Evolutionary conservation across 1,284 basidiomycete species (phyloP), one percentile per base, ranked within the genome.

Genomic region (Agroathelia rolfsii): DNA sequence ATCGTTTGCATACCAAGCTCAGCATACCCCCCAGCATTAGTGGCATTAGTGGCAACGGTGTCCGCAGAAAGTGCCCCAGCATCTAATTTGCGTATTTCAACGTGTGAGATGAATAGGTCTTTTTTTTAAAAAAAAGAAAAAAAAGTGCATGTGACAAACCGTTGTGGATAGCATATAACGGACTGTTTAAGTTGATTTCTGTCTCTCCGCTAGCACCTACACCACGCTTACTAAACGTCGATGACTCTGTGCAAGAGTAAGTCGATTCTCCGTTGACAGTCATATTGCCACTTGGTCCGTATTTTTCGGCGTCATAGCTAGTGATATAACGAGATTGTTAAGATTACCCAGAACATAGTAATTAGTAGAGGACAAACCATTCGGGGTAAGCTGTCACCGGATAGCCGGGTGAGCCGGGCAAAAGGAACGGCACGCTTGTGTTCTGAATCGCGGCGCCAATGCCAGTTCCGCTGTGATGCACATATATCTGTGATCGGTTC

Each of bases 341-440:
- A n/a, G n/a, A n/a, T n/a, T n/a, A n/a, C n/a, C n/a, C n/a, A n/a
- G n/a, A n/a, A n/a, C n/a, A n/a, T n/a, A n/a, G n/a, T n/a, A 17
- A 39, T 10, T 29, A 9, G 36, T 22, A 27, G 26, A 23, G 23
- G 44, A 24, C 34, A 15, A 23, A 44, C 45, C 41, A 38, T 39
- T 44, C 43, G 32, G 45, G 37, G 31, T 37, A 28, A 13, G n/a
- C 32, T 15, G 32, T 36, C 6, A 44, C 35, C 7, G 30, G 16
- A 32, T 63, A 62, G 6, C 66, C 73, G 5, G 66, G 70, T 19
- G 56, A 52, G n/a, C 70, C 72, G 6, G 72, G 71, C 3, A 74
- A 55, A 30, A 63, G 38, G 46, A 69, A 63, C 2, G 70, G 65
- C 23, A 57, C 47, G 22, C 52, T 55, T 18, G 64, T 64, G 40